Evolutionary conservation across 2,329 filamentous ascomycete species (phyloP).

Genomic region (Cercospora citrullina): DNA sequence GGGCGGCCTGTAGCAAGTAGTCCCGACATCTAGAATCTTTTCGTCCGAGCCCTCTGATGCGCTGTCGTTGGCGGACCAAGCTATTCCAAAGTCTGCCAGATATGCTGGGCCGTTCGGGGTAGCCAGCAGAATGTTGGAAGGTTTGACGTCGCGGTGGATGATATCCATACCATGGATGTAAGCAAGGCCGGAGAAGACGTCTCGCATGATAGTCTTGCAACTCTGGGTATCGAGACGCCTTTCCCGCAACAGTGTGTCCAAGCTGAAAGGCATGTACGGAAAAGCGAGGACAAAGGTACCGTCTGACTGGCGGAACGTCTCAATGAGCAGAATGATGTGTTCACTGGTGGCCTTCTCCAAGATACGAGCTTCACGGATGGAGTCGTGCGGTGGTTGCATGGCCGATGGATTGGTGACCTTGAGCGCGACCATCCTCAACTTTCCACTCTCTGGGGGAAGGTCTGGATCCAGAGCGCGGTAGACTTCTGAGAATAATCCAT

Average conservation of each 20-base stretch:
- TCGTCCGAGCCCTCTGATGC: constrained; percentile 62
- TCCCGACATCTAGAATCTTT: constrained; percentile 93
- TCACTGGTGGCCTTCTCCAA: constrained; percentile 59
- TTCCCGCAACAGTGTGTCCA: constrained; percentile 64
- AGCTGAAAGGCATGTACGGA: constrained; percentile 75
- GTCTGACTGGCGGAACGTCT: constrained; percentile 69
- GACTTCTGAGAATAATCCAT: constrained; percentile 79
- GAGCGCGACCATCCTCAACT: constrained; percentile 60
- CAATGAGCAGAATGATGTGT: constrained; percentile 67
- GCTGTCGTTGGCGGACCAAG: constrained; percentile 67
- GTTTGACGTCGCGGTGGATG: constrained; percentile 92
- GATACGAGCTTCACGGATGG: constrained; percentile 74
- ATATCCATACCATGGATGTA: constrained; percentile 74
- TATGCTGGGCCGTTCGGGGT: constrained; percentile 65
- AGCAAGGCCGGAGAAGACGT: constrained; percentile 69
- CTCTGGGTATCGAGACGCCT: constrained; percentile 31
- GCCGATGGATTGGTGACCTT: constrained; percentile 80
- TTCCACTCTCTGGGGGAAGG: background rate
- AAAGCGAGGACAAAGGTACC: constrained; percentile 78
- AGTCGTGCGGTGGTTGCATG: constrained; percentile 78
- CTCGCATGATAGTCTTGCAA: constrained; percentile 57
- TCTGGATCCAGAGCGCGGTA: constrained; percentile 63
- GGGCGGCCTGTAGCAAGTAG: constrained; percentile 84
- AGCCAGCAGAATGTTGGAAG: constrained; percentile 67
- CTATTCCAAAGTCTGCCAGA: constrained; percentile 88